Base-by-base conservation (phyloP, 2,329 filamentous ascomycete genomes). In the Lecanicillium sp. region DNA sequence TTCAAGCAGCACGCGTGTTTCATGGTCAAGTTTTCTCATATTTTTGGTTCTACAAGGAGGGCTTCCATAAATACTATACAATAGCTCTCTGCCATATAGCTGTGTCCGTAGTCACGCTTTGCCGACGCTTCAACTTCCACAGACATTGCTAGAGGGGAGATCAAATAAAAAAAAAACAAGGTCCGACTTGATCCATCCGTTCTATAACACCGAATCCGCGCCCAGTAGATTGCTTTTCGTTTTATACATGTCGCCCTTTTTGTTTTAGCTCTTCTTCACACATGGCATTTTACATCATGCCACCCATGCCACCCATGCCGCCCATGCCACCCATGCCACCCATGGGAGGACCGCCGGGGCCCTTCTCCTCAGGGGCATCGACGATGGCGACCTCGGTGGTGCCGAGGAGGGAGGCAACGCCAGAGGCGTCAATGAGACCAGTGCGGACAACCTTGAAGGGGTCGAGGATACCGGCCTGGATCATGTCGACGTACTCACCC, bases 401-500 rank as follows among this genome's bases (percentile, higher is more conserved):
- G 66, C 93, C 93, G 53, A 98, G 86, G 52, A 98, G 83, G 46
- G 91, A 97, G 46, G 93, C 93, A 61, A 98, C 93, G 72, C 93
- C 93, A 64, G 86, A 91, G 60, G 93, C 93, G 62, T 98, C 93
- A 62, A 90, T 81, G 51, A 98, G 84, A 63, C 89, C 91, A 55
- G 93, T 98, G 62, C 93, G 90, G 65, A 98, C 93, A 60, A 98
- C 93, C 87, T 98, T 98, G 79, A 98, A 87, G 56, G 93, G 93
- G 69, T 98, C 93, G 52, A 98, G 86, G 69, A 98, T 98, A 86
- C 93, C 93, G 58, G 89, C 82, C 54, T 80, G 69, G 65, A 98
- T 96, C 93, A 98, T 97, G 77, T 98, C 91, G 58, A 96, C 90
- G 73, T 95, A 98, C 77, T 97, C 87, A 71, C 91, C 90, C 78